phyloP scores from a whole-genome alignment of 345 rosid genomes.

The Moricandia arvensis region DNA sequence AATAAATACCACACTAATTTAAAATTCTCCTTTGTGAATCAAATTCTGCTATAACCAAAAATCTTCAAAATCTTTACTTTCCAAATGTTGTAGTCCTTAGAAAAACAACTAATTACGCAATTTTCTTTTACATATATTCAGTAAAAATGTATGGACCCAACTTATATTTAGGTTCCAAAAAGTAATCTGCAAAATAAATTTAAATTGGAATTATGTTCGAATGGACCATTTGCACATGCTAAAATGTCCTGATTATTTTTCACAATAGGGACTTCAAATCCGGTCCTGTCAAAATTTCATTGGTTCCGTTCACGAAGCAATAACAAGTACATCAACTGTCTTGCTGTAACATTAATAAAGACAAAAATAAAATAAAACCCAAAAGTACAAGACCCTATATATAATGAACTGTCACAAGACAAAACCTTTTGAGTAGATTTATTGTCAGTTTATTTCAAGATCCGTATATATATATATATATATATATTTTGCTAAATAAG shows the following conservation, averaged over 20 bases:
- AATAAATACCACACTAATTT: no score
- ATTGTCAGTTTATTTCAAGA: conserved; percentile 28
- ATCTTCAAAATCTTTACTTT: no score
- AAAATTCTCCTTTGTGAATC: no score
- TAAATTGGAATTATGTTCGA: not conserved
- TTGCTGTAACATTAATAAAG: conserved; percentile 30
- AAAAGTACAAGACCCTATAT: conserved; percentile 18
- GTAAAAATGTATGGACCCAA: no score
- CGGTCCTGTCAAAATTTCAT: not conserved
- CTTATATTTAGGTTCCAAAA: no score
- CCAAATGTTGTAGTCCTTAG: no score
- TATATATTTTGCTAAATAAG: no score
- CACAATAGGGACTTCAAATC: not conserved
- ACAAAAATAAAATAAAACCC: not conserved
- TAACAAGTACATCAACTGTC: conserved; percentile 20
- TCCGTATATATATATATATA: conserved; percentile 12
- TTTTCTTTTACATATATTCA: no score
- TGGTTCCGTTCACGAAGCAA: conserved; percentile 18
- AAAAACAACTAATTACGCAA: no score
- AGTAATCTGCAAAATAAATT: not conserved
- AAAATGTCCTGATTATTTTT: not conserved
- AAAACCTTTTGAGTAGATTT: conserved; percentile 21
- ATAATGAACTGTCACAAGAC: conserved; percentile 35
- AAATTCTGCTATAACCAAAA: no score
- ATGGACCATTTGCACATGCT: not conserved